Evolutionary conservation across 2,329 filamentous ascomycete genomes (phyloP).

Genomic region (Pestalotiopsis sp.): DNA sequence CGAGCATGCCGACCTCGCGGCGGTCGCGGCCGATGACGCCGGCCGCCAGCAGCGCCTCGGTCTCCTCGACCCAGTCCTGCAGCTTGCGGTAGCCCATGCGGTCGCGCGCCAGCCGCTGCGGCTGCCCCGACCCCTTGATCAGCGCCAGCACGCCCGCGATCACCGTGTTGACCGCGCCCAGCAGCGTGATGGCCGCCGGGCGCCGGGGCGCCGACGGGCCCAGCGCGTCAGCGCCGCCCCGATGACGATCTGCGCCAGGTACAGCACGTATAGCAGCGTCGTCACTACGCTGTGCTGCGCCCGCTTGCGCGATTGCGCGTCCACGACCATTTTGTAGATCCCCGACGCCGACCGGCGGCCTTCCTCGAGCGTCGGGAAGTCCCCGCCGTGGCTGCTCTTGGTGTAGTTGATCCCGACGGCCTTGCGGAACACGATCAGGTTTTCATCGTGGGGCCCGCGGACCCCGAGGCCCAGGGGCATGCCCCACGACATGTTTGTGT

Average conservation of each 20-base stretch:
- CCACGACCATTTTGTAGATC: conserved; percentile 44
- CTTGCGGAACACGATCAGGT: conserved; percentile 43
- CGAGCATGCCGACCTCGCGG: conserved; percentile 43
- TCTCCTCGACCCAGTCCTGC: conserved; percentile 58
- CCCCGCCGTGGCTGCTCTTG: conserved; percentile 16
- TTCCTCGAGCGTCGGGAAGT: conserved; percentile 33
- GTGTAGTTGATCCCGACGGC: conserved; percentile 45
- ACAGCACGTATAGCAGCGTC: conserved; percentile 41
- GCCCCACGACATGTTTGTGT: conserved; percentile 37
- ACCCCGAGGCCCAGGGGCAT: conserved; percentile 37
- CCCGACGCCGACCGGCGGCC: conserved; percentile 37
- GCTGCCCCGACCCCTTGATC: conserved; percentile 53
- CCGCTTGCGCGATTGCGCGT: conserved; percentile 31
- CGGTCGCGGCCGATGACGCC: conserved; percentile 44
- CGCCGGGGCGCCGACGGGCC: conserved; percentile 50
- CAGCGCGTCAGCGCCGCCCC: conserved; percentile 49
- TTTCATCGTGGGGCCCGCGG: conserved; percentile 38
- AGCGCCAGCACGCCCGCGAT: conserved; percentile 64
- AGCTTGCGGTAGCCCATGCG: conserved; percentile 47
- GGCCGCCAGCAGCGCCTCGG: conserved; percentile 45
- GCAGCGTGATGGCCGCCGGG: conserved; percentile 52
- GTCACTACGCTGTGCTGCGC: conserved; percentile 38
- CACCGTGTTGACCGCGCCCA: conserved; percentile 65
- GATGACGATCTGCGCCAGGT: conserved; percentile 49
- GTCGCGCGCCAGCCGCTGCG: conserved; percentile 48